These are phyloP conservation scores for Phytophthora pini DNA, from an alignment of 352 stramenopile species.

Conservation along the genomic window DNA sequence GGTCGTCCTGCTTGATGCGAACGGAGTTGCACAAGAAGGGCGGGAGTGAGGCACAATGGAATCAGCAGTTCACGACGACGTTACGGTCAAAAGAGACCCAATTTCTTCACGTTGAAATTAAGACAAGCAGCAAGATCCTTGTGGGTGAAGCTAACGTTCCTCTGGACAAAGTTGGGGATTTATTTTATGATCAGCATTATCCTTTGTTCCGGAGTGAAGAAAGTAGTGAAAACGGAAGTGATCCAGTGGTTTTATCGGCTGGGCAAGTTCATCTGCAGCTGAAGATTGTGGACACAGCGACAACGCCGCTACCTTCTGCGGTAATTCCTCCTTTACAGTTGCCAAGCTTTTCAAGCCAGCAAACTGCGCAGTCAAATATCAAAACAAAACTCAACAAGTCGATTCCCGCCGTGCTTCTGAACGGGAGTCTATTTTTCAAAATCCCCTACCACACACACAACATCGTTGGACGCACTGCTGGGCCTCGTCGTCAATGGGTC, in stretches of 20 bases:
- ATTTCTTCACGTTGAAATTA: constrained; percentile 58
- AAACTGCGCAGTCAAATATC: constrained; percentile 3
- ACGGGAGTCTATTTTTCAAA: constrained; percentile 80
- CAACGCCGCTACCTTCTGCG: constrained; percentile 3
- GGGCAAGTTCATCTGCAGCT: constrained; percentile 77
- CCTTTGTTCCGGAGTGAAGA: constrained; percentile 46
- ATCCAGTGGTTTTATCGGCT: constrained; percentile 26
- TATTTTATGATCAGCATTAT: constrained; percentile 75
- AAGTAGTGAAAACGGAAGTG: constrained; percentile 10
- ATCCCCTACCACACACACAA: constrained; percentile 73
- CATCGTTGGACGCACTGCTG: constrained; percentile 40
- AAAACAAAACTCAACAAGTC: constrained; percentile 15
- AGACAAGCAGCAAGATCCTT: constrained; percentile 70
- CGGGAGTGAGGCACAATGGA: constrained; percentile 83
- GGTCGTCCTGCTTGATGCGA: constrained; percentile 44
- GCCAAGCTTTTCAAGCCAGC: constrained; percentile 19
- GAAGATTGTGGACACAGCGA: constrained; percentile 55
- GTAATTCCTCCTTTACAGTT: constrained; percentile 41
- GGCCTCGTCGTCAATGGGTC: constrained; percentile 71
- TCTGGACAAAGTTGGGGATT: constrained; percentile 47
- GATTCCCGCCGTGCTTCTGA: constrained; percentile 54
- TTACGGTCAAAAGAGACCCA: constrained; percentile 65
- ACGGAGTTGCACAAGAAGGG: constrained; percentile 83
- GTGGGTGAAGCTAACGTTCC: constrained; percentile 65
- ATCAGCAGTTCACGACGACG: constrained; percentile 73